These are phyloP conservation scores for Hippophae rhamnoides DNA, from an alignment of 306 rosid species.

Conservation along the genomic window DNA sequence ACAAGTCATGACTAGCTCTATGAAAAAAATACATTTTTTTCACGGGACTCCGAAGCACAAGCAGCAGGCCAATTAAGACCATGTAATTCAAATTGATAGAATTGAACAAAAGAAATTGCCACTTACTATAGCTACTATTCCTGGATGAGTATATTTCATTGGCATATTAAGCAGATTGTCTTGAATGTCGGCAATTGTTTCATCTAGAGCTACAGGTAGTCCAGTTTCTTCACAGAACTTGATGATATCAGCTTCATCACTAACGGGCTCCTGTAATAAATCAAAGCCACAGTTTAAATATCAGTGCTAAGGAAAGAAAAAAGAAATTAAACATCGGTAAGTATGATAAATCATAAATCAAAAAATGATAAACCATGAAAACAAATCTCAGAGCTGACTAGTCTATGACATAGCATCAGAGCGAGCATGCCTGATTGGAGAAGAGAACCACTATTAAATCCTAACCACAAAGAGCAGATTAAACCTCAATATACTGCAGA, in stretches of 20 bases:
- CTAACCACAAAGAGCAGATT: not conserved
- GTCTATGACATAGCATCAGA: not conserved
- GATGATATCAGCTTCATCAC: conserved; percentile 58
- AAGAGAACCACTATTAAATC: not conserved
- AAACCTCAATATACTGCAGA: conserved; percentile 87
- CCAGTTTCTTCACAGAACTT: conserved; percentile 81
- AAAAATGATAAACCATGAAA: not conserved
- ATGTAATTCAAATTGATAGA: not conserved
- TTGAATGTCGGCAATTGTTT: conserved; percentile 57
- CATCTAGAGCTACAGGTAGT: conserved; percentile 83
- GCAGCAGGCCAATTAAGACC: not conserved
- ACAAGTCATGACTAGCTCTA: not conserved
- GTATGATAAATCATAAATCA: conserved; percentile 3
- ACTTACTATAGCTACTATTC: conserved; percentile 84
- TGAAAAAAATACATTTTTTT: not conserved
- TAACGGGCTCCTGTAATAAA: conserved; percentile 76
- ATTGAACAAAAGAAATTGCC: conserved; percentile 10
- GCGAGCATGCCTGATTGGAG: not conserved
- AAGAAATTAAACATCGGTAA: not conserved
- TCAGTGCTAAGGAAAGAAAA: not conserved
- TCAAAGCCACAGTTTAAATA: conserved; percentile 13
- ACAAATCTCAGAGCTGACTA: not conserved
- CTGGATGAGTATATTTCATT: conserved; percentile 63
- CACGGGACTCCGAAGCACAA: not conserved
- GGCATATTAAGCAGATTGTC: conserved; percentile 56